A percentile compares a stretch with the other conserved stretches of the same genome.
Evolutionary conservation across 768 basidiomycete genomes (phyloP).

Genomic region (Pisolithus microcarpus): DNA sequence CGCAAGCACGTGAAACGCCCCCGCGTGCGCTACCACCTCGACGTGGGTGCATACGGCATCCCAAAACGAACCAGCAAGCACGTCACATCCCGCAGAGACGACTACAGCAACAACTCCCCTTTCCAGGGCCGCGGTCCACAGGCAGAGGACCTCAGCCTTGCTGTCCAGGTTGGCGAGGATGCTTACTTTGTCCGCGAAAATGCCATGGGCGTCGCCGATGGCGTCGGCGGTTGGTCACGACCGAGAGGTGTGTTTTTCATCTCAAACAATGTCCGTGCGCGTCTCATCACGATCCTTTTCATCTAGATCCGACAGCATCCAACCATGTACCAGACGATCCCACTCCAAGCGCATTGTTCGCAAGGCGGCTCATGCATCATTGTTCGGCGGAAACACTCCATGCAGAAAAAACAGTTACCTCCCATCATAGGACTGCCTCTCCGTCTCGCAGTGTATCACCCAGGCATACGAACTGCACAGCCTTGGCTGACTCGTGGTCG

Average conservation of each 20-base stretch:
- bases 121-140: constrained; percentile 22
- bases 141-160: constrained; percentile 35
- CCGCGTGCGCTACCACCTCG: constrained; percentile 43
- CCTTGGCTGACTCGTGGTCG: constrained; percentile 22
- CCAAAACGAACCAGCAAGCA: constrained; percentile 45
- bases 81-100: constrained; percentile 24
- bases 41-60: constrained; percentile 81
- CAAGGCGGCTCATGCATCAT: constrained; percentile 79
- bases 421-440: constrained; percentile 23
- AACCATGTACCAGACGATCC: constrained; percentile 31
- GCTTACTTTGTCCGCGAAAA: constrained; percentile 79
- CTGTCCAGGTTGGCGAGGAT: constrained; percentile 87
- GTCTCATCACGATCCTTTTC: no score
- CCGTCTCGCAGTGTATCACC: constrained; percentile 39
- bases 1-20: constrained; percentile 27
- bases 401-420: constrained; percentile 1
- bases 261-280: no score
- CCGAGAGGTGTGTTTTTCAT: constrained; percentile 29
- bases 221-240: constrained; percentile 86
- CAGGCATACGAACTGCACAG: constrained; percentile 28
- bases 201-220: constrained; percentile 92
- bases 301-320: constrained; percentile 15
- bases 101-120: constrained; percentile 16
- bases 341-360: constrained; percentile 53
- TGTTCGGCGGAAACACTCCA: constrained; percentile 52